Evolutionary conservation across 2,329 filamentous ascomycete species (phyloP).

Genomic region (Ophiocordyceps polyrhachis-furcata): DNA sequence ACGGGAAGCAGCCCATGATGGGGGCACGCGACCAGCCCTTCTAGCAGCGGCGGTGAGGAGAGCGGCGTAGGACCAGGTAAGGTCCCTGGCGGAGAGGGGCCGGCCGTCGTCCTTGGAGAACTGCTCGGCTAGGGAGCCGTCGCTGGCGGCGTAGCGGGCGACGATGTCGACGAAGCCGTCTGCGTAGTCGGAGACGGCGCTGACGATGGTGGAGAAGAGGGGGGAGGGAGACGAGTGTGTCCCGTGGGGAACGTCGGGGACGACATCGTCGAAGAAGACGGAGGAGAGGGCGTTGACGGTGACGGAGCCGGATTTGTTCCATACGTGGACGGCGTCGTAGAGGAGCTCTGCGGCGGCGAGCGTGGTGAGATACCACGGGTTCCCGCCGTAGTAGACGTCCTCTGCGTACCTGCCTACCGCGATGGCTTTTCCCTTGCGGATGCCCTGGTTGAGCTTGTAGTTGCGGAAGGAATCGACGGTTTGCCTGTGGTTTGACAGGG

Average conservation of each 20-base stretch:
- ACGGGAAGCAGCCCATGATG: conserved; percentile 31
- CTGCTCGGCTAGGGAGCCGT: conserved; percentile 51
- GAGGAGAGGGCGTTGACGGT: conserved; percentile 46
- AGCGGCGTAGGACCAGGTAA: conserved; percentile 58
- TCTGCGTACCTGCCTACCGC: conserved; percentile 51
- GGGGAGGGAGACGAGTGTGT: conserved; percentile 34
- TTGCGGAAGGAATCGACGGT: conserved; percentile 60
- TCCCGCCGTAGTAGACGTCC: conserved; percentile 58
- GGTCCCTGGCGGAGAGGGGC: conserved; percentile 43
- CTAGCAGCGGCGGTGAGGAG: conserved; percentile 45
- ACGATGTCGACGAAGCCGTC: conserved; percentile 44
- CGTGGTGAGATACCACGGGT: conserved; percentile 67
- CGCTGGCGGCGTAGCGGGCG: conserved; percentile 38
- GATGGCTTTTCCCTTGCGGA: conserved; percentile 37
- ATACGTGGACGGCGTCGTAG: conserved; percentile 57
- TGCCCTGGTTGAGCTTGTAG: conserved; percentile 51
- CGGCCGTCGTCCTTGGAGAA: conserved; percentile 33
- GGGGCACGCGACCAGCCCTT: conserved; percentile 33
- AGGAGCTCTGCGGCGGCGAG: conserved; percentile 64
- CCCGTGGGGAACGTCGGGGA: conserved; percentile 36
- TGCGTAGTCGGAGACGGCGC: conserved; percentile 37
- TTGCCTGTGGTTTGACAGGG: conserved; percentile 58
- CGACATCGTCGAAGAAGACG: conserved; percentile 51
- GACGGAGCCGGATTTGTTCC: conserved; percentile 44
- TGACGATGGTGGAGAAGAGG: conserved; percentile 35